A percentile compares a stretch with the other conserved stretches of the same genome.
Evolutionary conservation across 164 flowering plant species (phyloP).

Genomic region (Chloranthus sessilifolius): DNA sequence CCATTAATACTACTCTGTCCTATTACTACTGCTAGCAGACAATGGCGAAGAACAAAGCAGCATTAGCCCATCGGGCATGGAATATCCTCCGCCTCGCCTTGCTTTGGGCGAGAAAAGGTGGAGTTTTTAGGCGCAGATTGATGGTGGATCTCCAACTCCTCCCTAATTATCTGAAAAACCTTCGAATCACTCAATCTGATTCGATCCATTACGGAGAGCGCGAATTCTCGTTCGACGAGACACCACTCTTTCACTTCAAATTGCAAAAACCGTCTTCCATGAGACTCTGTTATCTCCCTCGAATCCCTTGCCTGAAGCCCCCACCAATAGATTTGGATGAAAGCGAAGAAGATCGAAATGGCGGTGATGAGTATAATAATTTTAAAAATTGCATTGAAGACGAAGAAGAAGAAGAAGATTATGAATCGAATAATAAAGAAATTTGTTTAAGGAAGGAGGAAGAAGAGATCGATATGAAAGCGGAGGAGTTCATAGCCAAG

Average conservation of each 20-base stretch:
- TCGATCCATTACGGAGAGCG: conserved; percentile 46
- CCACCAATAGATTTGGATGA: conserved; percentile 48
- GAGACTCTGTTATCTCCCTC: conserved; percentile 48
- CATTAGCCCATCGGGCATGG: conserved; percentile 50
- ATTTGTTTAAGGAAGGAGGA: conserved; percentile 23
- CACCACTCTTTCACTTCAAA: conserved; percentile 58
- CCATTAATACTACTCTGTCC: no score
- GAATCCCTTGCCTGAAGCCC: conserved; percentile 49
- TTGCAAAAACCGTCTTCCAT: conserved; percentile 51
- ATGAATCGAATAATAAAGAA: conserved; percentile 7
- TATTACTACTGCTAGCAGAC: no score
- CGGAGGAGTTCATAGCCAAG: conserved; percentile 74
- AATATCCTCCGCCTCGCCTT: conserved; percentile 54
- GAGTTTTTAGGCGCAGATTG: conserved; percentile 41
- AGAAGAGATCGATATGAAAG: conserved; percentile 56
- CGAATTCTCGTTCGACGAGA: conserved; percentile 74
- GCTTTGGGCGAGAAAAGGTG: conserved; percentile 76
- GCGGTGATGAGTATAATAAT: no score
- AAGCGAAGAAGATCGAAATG: conserved; percentile 3
- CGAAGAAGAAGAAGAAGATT: conserved; percentile 14
- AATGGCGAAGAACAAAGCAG: conserved; percentile 32
- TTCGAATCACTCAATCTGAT: conserved; percentile 18
- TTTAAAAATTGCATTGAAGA: conserved; percentile 20
- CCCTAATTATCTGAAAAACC: conserved; percentile 38
- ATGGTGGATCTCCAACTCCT: conserved; percentile 38